Base-by-base conservation (phyloP, 805 yeast genomes). In the Debaryomyces hansenii region DNA sequence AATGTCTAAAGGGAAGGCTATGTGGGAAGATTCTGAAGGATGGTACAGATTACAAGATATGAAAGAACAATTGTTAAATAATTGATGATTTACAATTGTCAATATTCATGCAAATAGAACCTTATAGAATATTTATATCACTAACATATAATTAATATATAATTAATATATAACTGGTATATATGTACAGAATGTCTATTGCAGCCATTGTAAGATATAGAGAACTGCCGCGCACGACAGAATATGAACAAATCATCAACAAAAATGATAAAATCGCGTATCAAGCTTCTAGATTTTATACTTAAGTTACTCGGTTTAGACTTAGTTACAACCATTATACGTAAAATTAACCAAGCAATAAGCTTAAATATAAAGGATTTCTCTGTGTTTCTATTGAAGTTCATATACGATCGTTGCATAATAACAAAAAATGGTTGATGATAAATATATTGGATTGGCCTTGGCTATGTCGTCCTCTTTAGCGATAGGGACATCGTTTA, bases 401-500 rank as follows among this genome's bases (percentile, higher is more conserved):
- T 24, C 27, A 9, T 24, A 24, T 24, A 24, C 27, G 10, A 24
- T 24, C 27, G 27, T 31, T 31, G 14, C 34, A 31, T 31, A 14
- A 31, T 31, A 31, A 39, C n/a, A 40, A 21, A 45, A 34, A 15
- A 67, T 67, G 69, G 67, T 86, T 60, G 95, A 89, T 57, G 96
- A 90, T 52, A 90, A 90, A 64, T 90, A 87, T 62, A 86, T 90
- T 50, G 97, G 97, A 16, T 79, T 90, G 49, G 91, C 90, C 11
- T 77, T 90, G 55, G 97, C 97, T 46, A 83, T 90, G 66, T 79
- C 90, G 52, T 84, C 92, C 40, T 89, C 96, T 16, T 70, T 90
- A 57, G 96, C 96, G 29, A 90, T 90, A 49, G 97, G 97, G 18
- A 83, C 91, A 8, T 87, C 94, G 1, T 90, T 90, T 66, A 90